A percentile compares a stretch with the other conserved stretches of the same genome.
phyloP scores from a whole-genome alignment of 805 yeast species.

The Wickerhamomyces queroliae region DNA sequence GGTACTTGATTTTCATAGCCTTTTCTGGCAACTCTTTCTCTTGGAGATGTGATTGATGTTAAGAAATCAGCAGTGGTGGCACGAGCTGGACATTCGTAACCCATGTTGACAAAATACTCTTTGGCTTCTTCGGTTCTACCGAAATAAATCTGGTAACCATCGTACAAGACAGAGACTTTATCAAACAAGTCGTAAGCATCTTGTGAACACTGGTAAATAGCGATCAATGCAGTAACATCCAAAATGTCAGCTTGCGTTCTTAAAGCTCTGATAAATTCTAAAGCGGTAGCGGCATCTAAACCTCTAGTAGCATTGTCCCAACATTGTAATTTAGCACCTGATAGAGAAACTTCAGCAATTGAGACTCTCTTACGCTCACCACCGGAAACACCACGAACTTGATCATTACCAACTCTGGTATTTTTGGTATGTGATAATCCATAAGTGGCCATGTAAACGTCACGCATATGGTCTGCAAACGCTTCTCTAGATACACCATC shows the following conservation, averaged over 20 bases:
- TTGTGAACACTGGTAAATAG: constrained; percentile 50
- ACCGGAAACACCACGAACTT: constrained; percentile 63
- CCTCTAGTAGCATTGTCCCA: constrained; percentile 59
- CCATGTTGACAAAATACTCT: constrained; percentile 42
- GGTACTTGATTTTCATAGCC: constrained; percentile 45
- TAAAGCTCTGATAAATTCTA: constrained; percentile 45
- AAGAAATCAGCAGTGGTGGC: constrained; percentile 53
- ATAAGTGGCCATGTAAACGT: constrained; percentile 44
- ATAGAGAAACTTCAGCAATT: constrained; percentile 48
- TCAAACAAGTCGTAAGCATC: constrained; percentile 46
- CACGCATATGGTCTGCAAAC: constrained; percentile 47
- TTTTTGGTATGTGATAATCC: constrained; percentile 46
- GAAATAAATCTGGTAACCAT: constrained; percentile 46
- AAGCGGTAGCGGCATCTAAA: constrained; percentile 53
- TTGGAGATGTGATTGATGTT: constrained; percentile 45
- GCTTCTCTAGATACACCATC: constrained; percentile 51
- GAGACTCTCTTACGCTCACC: constrained; percentile 70
- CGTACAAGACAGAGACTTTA: constrained; percentile 43
- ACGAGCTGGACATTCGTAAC: constrained; percentile 45
- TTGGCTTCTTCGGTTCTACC: constrained; percentile 39
- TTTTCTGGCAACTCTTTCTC: constrained; percentile 34
- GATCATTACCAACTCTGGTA: constrained; percentile 59
- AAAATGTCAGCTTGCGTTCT: constrained; percentile 42
- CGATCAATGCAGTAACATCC: constrained; percentile 45
- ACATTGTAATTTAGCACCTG: constrained; percentile 41